Base-by-base conservation (phyloP, 2,329 filamentous ascomycete species). In the Hymenoscyphus infarciens region DNA sequence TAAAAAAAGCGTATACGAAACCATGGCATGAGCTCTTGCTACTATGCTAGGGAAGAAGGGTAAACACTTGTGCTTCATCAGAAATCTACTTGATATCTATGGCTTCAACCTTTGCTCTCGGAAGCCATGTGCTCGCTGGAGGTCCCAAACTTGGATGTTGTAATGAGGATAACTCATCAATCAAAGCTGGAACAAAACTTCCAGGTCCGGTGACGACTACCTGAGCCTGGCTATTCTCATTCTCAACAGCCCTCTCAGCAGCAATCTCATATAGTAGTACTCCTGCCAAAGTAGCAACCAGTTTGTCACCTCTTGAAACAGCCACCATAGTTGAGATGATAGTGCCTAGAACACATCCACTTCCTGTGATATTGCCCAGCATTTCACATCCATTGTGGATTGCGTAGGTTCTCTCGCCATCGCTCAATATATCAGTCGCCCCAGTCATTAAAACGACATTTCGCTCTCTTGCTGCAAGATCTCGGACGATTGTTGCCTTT, bases 401-500 rank as follows among this genome's bases (percentile, higher is more conserved):
- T 5, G 85, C 81, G 66, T 89, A 81, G 0, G 89, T 89, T 8
- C 84, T 81, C 5, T 74, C 72, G 1, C 92, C 92, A 69, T 97
- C 91, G 64, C 88, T 90, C 45, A 97, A 75, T 60, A 91, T 83
- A 76, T 98, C 94, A 1, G 82, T 85, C 11, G 80, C 79, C 22
- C 94, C 94, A 0, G 94, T 98, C 81, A 97, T 86, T 59, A 97
- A 82, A 13, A 96, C 84, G 54, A 97, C 78, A 71, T 85, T 88
- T 74, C 85, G 79, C 73, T 92, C 87, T 61, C 86, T 81, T 7
- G 75, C 75, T 0, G 94, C 92, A 7, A 97, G 79, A 5, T 81
- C 79, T 56, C 80, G 78, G 15, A 91, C 90, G 16, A 96, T 76
- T 1, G 73, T 72, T 2, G 84, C 86, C 63, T 86, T 84, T 66